Evolutionary conservation across 768 basidiomycete genomes (phyloP), one percentile per base, ranked within the genome.

Genomic region (Piloderma croceum): DNA sequence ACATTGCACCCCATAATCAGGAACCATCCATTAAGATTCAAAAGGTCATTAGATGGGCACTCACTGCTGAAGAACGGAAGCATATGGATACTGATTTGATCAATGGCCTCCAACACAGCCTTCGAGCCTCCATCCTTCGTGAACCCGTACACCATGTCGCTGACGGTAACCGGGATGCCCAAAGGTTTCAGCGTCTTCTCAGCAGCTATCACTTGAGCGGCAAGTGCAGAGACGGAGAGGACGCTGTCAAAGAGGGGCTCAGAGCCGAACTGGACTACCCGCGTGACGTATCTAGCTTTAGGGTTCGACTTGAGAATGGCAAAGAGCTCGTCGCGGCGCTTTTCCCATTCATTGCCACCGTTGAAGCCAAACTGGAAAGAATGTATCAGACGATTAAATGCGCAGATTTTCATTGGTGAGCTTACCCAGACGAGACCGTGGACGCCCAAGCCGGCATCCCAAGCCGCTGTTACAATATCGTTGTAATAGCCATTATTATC

Each of bases 341-440:
- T 58, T 41, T 65, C 63, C 77, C 79, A 84, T 45, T 71, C 50
- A 46, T 75, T 53, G 23, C 46, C 39, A n/a, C 62, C 63, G 38
- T 58, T 45, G 33, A 65, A 67, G 31, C 65, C 64, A 47, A 66
- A 68, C 67, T 66, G 23, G 7, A 23, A 35, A 10, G 9, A 13
- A 35, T 35, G 10, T 10, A 18, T 20, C n/a, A n/a, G n/a, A n/a
- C n/a, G n/a, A 9, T 13, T 20, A 18, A 18, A 18, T 18, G 9
- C 17, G 10, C 27, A 35, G 10, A 18, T 9, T 9, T 10, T 9
- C 9, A 10, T 31, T 25, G 9, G 20, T 12, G 31, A 37, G 38
- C 70, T 49, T 51, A 82, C 82, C 83, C 82, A 86, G 45, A 87
- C 76, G n/a, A 85, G 61, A 12, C 81, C 80, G 45, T 86, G 83